A percentile compares a stretch with the other conserved stretches of the same genome.
Conservation (phyloP, 108 stramenopile species). For the Conticribra weissflogii region DNA sequence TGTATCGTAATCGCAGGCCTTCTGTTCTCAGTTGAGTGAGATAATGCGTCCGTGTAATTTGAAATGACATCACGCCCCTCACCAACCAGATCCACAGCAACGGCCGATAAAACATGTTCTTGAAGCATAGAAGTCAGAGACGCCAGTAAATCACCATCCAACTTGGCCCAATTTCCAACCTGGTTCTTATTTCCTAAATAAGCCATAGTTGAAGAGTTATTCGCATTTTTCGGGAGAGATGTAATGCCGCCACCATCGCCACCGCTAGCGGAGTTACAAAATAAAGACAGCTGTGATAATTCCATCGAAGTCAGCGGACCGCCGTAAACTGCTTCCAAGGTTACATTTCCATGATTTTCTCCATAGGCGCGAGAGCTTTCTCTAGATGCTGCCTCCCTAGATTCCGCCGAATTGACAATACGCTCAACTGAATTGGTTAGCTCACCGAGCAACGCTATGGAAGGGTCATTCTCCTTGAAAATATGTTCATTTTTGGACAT, state of each 20-base stretch:
- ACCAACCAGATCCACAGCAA: slow-evolving; percentile 51
- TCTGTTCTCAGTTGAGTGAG: background rate
- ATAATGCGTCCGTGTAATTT: slow-evolving; percentile 14
- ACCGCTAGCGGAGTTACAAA: slow-evolving; percentile 13
- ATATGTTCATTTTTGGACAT: background rate
- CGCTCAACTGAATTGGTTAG: slow-evolving; percentile 43
- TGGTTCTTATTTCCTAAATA: background rate
- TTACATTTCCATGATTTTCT: background rate
- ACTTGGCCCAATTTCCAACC: slow-evolving; percentile 29
- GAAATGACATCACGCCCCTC: slow-evolving; percentile 47
- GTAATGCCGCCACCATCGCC: background rate
- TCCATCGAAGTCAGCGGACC: slow-evolving; percentile 53
- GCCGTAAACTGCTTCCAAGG: slow-evolving; percentile 23
- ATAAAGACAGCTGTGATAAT: slow-evolving; percentile 50
- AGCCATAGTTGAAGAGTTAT: background rate
- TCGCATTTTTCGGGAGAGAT: background rate
- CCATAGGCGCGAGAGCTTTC: slow-evolving; percentile 34
- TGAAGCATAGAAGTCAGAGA: slow-evolving; percentile 47
- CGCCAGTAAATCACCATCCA: slow-evolving; percentile 50
- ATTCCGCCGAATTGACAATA: slow-evolving; percentile 44
- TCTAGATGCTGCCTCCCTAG: slow-evolving; percentile 33
- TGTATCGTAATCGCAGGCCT: slow-evolving; percentile 34
- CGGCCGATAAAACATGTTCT: slow-evolving; percentile 49
- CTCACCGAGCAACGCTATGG: background rate
- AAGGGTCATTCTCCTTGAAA: no score